Percentiles rank a stretch among this genome's conserved stretches.
Conservation (phyloP, 208 protist species). For the Acanthamoeba triangularis region DNA sequence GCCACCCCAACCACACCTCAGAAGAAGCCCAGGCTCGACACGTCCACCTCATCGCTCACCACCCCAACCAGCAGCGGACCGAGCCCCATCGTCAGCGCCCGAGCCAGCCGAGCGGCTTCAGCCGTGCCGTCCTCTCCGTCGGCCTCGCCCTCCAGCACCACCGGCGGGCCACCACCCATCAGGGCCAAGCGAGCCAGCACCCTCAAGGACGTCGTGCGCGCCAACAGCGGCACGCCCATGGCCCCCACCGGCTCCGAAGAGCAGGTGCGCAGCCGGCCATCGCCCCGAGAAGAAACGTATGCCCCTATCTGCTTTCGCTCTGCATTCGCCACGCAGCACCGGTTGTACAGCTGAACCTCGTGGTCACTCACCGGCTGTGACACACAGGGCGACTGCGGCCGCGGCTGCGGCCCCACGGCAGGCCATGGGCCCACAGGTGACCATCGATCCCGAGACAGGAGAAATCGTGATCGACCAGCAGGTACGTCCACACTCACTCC, state of each 20-base stretch:
- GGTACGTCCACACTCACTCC: not conserved
- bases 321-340: not conserved
- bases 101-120: not conserved
- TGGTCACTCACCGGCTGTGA: not conserved
- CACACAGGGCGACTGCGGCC: not conserved
- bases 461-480: conserved; percentile 64
- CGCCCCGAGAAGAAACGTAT: not conserved
- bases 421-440: conserved; percentile 32
- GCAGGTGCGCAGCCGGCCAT: conserved; percentile 1
- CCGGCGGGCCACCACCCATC: not conserved
- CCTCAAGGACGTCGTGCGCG: conserved; percentile 64
- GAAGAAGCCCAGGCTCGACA: not conserved
- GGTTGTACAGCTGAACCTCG: too few species aligned
- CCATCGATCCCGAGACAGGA: conserved; percentile 24
- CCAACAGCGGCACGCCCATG: conserved; percentile 32
- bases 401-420: not conserved
- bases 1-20: not conserved
- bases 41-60: not conserved
- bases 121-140: not conserved
- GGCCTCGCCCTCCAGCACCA: not conserved
- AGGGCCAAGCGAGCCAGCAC: conserved; percentile 26
- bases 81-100: not conserved
- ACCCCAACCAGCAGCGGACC: not conserved
- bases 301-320: not conserved
- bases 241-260: not conserved